These are phyloP conservation scores for Pinus taeda DNA, from an alignment of 75 land plant species.

Conservation along the genomic window DNA sequence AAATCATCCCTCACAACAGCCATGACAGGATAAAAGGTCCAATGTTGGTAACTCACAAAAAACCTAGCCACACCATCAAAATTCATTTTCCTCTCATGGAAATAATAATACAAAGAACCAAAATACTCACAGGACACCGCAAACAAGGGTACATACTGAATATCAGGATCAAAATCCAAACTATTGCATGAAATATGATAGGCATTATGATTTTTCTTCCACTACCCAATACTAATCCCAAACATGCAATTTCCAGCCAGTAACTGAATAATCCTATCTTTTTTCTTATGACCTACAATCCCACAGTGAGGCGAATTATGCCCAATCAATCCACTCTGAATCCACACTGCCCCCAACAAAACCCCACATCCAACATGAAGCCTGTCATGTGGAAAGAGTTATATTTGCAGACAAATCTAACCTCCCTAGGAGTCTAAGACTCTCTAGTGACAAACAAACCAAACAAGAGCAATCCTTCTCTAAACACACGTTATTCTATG, in stretches of 20 bases:
- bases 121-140: conserved; percentile 65
- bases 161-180: conserved; percentile 76
- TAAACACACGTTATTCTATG: too few relatives aligned
- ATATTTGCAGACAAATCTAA: too few relatives aligned
- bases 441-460: too few relatives aligned
- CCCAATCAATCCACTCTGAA: conserved; percentile 69
- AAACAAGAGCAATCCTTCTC: too few relatives aligned
- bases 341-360: conserved; percentile 62
- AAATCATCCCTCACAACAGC: conserved; percentile 59
- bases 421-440: too few relatives aligned
- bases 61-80: conserved; percentile 51
- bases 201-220: conserved; percentile 82
- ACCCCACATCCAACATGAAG: conserved; percentile 40
- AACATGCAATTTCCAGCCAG: conserved; percentile 47
- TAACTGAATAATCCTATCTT: conserved; percentile 31
- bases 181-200: conserved; percentile 79
- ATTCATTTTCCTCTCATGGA: conserved; percentile 54
- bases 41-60: conserved; percentile 74
- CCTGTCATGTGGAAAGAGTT: too few relatives aligned
- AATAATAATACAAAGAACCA: conserved; percentile 44
- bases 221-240: conserved; percentile 80
- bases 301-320: conserved; percentile 75
- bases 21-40: conserved; percentile 80
- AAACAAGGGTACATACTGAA: conserved; percentile 83
- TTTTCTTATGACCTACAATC: conserved; percentile 23